A percentile compares a stretch with the other conserved stretches of the same genome.
Evolutionary conservation across 192 early-diverging fungal genomes (phyloP).

Genomic region (Funneliformis geosporum): DNA sequence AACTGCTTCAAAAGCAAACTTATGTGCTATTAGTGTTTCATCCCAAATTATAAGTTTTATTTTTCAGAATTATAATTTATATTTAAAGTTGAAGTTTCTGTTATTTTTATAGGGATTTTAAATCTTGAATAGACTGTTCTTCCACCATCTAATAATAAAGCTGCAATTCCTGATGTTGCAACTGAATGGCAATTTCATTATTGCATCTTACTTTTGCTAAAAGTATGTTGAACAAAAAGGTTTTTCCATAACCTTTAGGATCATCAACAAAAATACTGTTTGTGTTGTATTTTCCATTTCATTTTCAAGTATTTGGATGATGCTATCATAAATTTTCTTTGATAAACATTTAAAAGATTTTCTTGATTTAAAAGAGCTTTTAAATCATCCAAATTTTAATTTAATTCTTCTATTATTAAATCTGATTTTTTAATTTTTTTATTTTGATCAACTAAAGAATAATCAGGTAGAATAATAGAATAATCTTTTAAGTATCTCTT

Average conservation of each 20-base stretch:
- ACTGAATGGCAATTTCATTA: slow-evolving; percentile 18
- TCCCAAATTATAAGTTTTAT: slow-evolving; percentile 40
- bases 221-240: slow-evolving; percentile 36
- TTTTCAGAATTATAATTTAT: neutral
- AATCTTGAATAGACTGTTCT: slow-evolving; percentile 40
- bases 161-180: slow-evolving; percentile 40
- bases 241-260: slow-evolving; percentile 35
- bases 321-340: slow-evolving; percentile 13
- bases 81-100: slow-evolving; percentile 25
- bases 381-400: neutral
- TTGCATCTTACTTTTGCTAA: slow-evolving; percentile 2
- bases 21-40: slow-evolving; percentile 38
- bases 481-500: neutral
- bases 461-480: neutral
- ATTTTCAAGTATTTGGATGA: neutral
- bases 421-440: neutral
- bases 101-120: slow-evolving; percentile 37
- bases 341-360: neutral
- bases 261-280: slow-evolving; percentile 32
- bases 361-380: neutral
- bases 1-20: slow-evolving; percentile 28
- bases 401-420: neutral
- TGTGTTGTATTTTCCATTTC: neutral
- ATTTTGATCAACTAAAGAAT: neutral
- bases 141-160: slow-evolving; percentile 34